Evolutionary conservation across 805 yeast genomes (phyloP), one percentile per base, ranked within the genome.

Genomic region (Tetrapisispora nanseiensis): DNA sequence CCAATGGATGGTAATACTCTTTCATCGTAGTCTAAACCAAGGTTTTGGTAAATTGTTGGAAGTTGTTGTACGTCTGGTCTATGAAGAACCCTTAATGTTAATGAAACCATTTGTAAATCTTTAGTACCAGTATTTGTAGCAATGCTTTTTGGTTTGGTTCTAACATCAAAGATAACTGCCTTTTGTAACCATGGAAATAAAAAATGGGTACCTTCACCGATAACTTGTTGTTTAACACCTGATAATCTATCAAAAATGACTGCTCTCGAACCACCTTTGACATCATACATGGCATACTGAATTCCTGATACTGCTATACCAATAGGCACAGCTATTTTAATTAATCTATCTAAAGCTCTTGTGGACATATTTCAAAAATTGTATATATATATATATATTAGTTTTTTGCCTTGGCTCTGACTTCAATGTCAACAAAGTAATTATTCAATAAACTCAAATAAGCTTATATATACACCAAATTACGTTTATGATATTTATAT

Each of bases 121-220:
- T 90, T 92, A 20, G 97, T 86, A 29, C 98, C 98, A 1, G 98
- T 92, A 49, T 87, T 85, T 19, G 97, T 82, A 34, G 95, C 79
- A 56, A 92, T 89, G 52, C 83, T 85, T 66, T 92, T 81, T 28
- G 98, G 97, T 59, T 79, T 83, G n/a, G 96, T 89, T 60, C 97
- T 76, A 23, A 92, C 95, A 62, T 92, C 98, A 63, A 75, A 92
- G 15, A 86, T 68, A 39, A 92, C 74, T 3, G 97, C 94, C 61
- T 78, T 80, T 63, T 92, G 98, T 50, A 92, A 70, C 97, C 98
- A 92, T 41, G 98, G 98, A 41, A 92, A 63, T 50, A 89, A 69
- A 64, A 92, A 92, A 65, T 92, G 97, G 20, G 97, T 84, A 46
- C 98, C 98, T 68, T 92, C 98, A 23, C 97, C 95, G 46, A 89